Conservation (phyloP, 169 alveolate genomes). For the Cryptosporidium sp. region DNA sequence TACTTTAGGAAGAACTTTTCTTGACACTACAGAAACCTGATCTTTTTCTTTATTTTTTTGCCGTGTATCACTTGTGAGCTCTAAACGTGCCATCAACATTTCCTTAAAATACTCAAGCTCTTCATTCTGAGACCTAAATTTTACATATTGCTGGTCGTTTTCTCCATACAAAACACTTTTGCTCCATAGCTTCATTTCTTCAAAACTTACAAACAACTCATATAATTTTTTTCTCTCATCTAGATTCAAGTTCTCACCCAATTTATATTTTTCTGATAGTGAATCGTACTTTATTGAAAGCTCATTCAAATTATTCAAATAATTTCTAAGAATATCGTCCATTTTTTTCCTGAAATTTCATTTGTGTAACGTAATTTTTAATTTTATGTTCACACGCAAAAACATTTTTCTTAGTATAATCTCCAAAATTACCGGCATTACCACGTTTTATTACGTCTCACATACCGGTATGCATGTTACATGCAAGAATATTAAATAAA, state of each 20-base stretch:
- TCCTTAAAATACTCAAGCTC: constrained; percentile 14
- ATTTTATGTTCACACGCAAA: not conserved
- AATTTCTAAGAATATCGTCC: constrained; percentile 32
- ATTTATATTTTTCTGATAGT: not conserved
- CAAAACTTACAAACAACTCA: constrained; percentile 16
- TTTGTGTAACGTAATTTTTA: not conserved
- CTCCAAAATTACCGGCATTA: not conserved
- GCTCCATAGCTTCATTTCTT: constrained; percentile 43
- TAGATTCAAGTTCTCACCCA: not conserved
- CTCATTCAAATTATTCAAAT: constrained; percentile 20
- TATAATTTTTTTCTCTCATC: constrained; percentile 11
- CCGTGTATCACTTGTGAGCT: not conserved
- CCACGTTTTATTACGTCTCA: not conserved
- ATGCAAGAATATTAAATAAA: not conserved
- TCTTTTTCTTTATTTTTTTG: not conserved
- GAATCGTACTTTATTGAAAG: constrained; percentile 3
- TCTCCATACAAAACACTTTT: constrained; percentile 38
- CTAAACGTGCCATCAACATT: not conserved
- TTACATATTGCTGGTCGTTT: constrained; percentile 1
- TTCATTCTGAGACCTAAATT: not conserved
- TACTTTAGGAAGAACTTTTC: constrained; percentile 47
- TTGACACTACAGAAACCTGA: constrained; percentile 27
- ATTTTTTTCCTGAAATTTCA: not conserved
- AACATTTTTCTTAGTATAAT: not conserved
- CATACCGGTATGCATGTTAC: not conserved